Percentiles rank a stretch among this genome's conserved stretches.
Conservation (phyloP, 352 stramenopile genomes). For the Globisporangium polare region DNA sequence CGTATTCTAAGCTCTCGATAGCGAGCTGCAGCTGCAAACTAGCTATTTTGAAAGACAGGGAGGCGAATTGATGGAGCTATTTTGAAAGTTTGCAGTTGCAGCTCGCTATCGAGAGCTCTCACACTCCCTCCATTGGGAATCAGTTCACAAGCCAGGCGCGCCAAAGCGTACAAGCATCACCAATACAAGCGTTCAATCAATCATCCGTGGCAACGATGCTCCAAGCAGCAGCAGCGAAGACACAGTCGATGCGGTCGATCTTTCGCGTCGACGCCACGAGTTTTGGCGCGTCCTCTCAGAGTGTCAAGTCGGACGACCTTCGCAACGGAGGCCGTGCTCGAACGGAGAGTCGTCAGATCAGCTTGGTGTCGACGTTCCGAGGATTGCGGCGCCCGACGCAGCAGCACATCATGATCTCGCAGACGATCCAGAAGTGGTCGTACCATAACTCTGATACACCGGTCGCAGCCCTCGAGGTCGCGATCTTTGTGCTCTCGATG, state of each 20-base stretch:
- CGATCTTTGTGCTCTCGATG: constrained; percentile 9
- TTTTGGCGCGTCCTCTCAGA: background rate
- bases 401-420: constrained; percentile 6
- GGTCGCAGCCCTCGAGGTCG: constrained; percentile 6
- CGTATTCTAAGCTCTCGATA: too few species aligned
- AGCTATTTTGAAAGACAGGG: too few species aligned
- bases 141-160: too few species aligned
- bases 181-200: too few species aligned
- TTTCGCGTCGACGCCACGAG: constrained; percentile 2
- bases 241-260: background rate
- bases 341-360: background rate
- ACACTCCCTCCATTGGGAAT: too few species aligned
- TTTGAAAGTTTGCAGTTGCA: too few species aligned
- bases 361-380: constrained; percentile 3
- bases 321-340: background rate
- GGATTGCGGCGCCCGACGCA: background rate
- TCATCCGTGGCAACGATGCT: background rate
- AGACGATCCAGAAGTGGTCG: background rate
- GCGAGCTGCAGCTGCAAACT: too few species aligned
- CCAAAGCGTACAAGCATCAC: too few species aligned
- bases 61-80: too few species aligned
- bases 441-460: background rate
- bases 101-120: too few species aligned
- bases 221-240: background rate
- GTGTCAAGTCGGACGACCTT: constrained; percentile 8